phyloP scores from a whole-genome alignment of 78 protist species.

The Dictyostelium brefeldianum region DNA sequence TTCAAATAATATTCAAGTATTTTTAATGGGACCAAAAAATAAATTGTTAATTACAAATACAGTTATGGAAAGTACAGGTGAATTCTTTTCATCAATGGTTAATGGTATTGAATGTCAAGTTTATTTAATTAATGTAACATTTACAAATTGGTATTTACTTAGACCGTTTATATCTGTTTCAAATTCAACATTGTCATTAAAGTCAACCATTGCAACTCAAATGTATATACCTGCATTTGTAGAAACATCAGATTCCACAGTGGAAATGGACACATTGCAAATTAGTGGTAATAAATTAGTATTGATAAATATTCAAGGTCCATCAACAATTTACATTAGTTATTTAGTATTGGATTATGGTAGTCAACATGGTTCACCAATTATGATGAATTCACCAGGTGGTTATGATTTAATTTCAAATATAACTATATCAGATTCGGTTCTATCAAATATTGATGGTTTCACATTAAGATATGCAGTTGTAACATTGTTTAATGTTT shows the following conservation, averaged over 20 bases:
- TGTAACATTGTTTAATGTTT: not conserved
- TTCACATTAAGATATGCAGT: not conserved
- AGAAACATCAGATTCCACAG: not conserved
- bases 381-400: not conserved
- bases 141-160: constrained; percentile 6
- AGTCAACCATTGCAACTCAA: not conserved
- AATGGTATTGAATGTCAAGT: not conserved
- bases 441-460: not conserved
- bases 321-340: not conserved
- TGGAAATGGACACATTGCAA: not conserved
- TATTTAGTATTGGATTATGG: not conserved
- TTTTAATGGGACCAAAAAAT: not conserved
- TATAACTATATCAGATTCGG: not conserved
- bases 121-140: not conserved
- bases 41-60: not conserved
- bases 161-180: not conserved
- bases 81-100: not conserved
- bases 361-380: not conserved
- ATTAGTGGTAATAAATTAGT: not conserved
- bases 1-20: constrained; percentile 11
- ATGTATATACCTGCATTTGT: constrained; percentile 7
- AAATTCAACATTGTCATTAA: not conserved
- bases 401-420: not conserved
- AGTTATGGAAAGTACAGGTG: constrained; percentile 2
- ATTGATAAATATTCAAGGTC: not conserved